Conservation (phyloP, 1,284 basidiomycete species). For the Moniliella sp. region DNA sequence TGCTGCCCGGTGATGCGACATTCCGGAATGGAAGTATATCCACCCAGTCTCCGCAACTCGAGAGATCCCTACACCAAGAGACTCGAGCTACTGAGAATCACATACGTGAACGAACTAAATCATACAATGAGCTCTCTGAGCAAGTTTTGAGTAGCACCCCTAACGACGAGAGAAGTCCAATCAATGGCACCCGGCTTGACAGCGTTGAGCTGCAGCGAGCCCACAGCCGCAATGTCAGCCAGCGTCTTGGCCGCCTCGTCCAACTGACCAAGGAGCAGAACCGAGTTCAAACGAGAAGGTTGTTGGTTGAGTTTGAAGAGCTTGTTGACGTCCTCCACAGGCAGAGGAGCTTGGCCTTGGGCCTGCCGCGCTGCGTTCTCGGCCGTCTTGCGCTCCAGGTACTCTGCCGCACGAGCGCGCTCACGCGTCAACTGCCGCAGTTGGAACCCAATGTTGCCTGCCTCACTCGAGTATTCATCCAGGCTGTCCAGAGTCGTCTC, state of each 20-base stretch:
- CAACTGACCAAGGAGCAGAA: slow-evolving; percentile 39
- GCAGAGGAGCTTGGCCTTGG: slow-evolving; percentile 65
- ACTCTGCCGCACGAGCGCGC: slow-evolving; percentile 56
- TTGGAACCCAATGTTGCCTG: slow-evolving; percentile 68
- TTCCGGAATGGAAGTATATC: no score
- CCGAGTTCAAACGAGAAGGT: slow-evolving; percentile 68
- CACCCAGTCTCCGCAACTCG: no score
- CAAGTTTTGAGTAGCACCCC: no score
- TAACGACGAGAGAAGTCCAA: no score
- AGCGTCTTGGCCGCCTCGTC: slow-evolving; percentile 33
- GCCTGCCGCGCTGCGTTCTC: slow-evolving; percentile 64
- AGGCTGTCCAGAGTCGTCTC: slow-evolving; percentile 29
- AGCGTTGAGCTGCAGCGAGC: slow-evolving; percentile 24
- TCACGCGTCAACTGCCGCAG: slow-evolving; percentile 76
- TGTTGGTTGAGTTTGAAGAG: slow-evolving; percentile 66
- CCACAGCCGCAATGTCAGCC: slow-evolving; percentile 39
- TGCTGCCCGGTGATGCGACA: no score
- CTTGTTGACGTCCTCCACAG: slow-evolving; percentile 21
- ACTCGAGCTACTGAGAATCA: no score
- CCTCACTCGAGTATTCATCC: slow-evolving; percentile 26
- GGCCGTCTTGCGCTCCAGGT: slow-evolving; percentile 42
- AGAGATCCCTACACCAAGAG: no score
- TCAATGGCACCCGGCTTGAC: slow-evolving; percentile 25
- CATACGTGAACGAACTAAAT: no score
- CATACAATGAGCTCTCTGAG: no score